Evolutionary conservation across 345 rosid genomes (phyloP), one percentile per base, ranked within the genome.

Genomic region (Erysimum cheiranthoides): DNA sequence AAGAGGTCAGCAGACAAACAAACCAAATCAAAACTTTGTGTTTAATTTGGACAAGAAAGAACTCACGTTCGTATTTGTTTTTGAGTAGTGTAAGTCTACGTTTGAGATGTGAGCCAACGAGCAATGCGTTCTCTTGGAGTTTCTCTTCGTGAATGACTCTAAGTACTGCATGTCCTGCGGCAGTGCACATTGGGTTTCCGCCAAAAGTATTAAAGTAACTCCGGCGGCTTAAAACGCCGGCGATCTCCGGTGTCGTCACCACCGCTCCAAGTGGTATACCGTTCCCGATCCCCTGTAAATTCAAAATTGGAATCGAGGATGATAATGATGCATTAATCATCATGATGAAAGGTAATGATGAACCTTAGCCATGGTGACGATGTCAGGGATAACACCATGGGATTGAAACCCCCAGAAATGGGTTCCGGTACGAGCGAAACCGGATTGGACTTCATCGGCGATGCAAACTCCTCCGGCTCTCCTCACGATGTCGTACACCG

Each of bases 281-380:
- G 65, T 92, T 94, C 8, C 98, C 98, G 58, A 90, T 92, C 35
- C 96, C 98, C 97, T 91, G 38, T 18, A 16, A 60, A 31, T 2
- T 65, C 36, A 10, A 5, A 5, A 35, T 21, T 36, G 35, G 10
- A 34, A 60, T 1, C 3, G 10, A 47, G 12, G 28, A 25, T 43
- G 13, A 56, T 13, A 27, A 7, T 10, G 38, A 75, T 59, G 53
- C 46, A 30, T 49, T 6, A n/a, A 31, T n/a, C 61, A 40, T 40
- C 32, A 68, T 5, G 10, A 16, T 1, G 30, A 58, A 53, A 6
- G 39, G 25, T 16, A 13, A 11, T 45, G 12, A 32, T 46, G 43
- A 50, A 93, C 98, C 96, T 94, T 94, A 60, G 98, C 97, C 96
- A 92, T 85, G 45, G 98, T 94, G 32, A 94, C 98, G 3, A 94